phyloP scores from a whole-genome alignment of 306 rosid genomes.

The Trifolium pratense region DNA sequence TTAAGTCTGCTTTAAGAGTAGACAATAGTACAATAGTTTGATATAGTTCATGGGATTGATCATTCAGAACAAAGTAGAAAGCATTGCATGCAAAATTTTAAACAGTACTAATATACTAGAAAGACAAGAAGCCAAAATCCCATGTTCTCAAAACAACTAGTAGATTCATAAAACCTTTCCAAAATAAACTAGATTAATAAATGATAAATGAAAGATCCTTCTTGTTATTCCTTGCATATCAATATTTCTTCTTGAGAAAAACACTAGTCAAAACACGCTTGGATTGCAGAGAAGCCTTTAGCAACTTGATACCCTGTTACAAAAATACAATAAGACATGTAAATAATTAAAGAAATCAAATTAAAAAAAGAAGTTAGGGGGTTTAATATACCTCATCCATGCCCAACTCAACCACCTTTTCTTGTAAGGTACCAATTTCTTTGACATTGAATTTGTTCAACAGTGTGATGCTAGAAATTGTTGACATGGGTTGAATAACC shows the following conservation, averaged over 20 bases:
- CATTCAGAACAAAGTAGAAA: neutral
- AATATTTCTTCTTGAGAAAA: slow-evolving; percentile 20
- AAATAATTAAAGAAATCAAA: neutral
- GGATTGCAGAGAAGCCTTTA: slow-evolving; percentile 34
- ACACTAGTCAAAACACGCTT: slow-evolving; percentile 29
- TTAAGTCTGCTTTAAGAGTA: too few species aligned
- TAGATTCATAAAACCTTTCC: neutral
- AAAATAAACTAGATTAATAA: too few species aligned
- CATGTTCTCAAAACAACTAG: neutral
- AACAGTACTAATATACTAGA: neutral
- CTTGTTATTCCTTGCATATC: neutral
- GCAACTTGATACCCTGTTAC: slow-evolving; percentile 25
- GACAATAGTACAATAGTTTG: too few species aligned
- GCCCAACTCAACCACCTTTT: slow-evolving; percentile 40
- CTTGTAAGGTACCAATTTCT: slow-evolving; percentile 42
- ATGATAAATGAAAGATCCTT: neutral
- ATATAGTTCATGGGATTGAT: too few species aligned
- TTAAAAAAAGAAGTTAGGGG: too few species aligned
- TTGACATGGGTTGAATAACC: slow-evolving; percentile 45
- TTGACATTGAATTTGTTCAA: slow-evolving; percentile 44
- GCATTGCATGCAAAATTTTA: neutral
- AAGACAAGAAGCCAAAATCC: neutral
- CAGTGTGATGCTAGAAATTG: slow-evolving; percentile 34
- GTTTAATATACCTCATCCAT: slow-evolving; percentile 45
- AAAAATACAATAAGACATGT: neutral